phyloP scores from a whole-genome alignment of 2,329 filamentous ascomycete genomes.

The Phyllosticta citrichinensis region DNA sequence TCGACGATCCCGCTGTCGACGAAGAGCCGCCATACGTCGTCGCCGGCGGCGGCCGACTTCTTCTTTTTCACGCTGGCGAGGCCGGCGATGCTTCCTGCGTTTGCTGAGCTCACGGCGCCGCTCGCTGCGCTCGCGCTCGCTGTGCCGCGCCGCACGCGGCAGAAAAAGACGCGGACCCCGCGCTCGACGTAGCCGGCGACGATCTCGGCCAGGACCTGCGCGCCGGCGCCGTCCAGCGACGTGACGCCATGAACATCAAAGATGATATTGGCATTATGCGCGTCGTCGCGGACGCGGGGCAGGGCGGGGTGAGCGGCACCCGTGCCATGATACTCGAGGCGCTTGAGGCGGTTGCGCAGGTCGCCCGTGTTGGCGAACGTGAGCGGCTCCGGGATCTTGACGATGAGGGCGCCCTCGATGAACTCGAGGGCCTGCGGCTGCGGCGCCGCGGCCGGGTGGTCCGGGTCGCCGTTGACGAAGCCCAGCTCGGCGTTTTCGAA shows the following conservation, averaged over 20 bases:
- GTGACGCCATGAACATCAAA: constrained; percentile 99
- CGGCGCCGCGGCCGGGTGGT: constrained; percentile 55
- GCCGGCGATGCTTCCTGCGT: no score
- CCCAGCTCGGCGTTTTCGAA: constrained; percentile 79
- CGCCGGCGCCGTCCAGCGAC: constrained; percentile 82
- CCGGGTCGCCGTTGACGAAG: constrained; percentile 24
- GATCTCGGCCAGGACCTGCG: constrained; percentile 85
- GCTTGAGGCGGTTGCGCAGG: constrained; percentile 69
- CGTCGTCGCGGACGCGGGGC: constrained; percentile 64
- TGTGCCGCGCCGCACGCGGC: constrained; percentile 39
- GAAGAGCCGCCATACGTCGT: constrained; percentile 61
- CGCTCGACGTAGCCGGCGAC: constrained; percentile 68
- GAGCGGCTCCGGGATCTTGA: constrained; percentile 93
- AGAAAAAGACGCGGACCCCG: constrained; percentile 70
- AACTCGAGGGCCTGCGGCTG: constrained; percentile 70
- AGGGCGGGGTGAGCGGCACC: constrained; percentile 75
- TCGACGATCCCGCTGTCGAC: constrained; percentile 75
- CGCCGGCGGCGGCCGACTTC: constrained; percentile 24
- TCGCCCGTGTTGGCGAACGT: constrained; percentile 97
- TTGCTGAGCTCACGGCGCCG: no score
- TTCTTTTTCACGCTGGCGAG: no score
- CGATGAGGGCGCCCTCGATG: constrained; percentile 83
- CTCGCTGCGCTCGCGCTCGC: no score
- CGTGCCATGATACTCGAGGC: constrained; percentile 87
- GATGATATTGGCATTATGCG: constrained; percentile 83